phyloP scores from a whole-genome alignment of 2,329 filamentous ascomycete species.

The Hypomyces perniciosus region DNA sequence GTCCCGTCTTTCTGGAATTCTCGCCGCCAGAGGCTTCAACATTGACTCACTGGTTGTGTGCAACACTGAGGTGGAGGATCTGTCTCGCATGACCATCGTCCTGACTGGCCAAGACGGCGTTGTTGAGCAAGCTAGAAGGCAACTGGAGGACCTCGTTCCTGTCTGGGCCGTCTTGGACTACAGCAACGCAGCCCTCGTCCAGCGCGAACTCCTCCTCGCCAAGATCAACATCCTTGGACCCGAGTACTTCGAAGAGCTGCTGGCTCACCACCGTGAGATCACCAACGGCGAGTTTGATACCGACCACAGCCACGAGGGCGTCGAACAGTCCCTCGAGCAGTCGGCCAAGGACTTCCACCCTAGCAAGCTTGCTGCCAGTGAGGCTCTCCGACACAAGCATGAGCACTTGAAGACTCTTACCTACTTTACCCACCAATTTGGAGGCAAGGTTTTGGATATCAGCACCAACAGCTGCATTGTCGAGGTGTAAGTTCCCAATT shows the following conservation, averaged over 20 bases:
- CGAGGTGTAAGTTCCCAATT: slow-evolving; percentile 65
- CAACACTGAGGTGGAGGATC: slow-evolving; percentile 92
- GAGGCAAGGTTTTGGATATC: slow-evolving; percentile 95
- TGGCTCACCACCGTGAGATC: slow-evolving; percentile 93
- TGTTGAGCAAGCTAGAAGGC: slow-evolving; percentile 90
- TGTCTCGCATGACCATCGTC: slow-evolving; percentile 98
- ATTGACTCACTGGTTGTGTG: slow-evolving; percentile 98
- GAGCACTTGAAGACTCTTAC: slow-evolving; percentile 96
- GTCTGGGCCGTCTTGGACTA: slow-evolving; percentile 99
- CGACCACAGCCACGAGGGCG: slow-evolving; percentile 38
- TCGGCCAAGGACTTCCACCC: slow-evolving; percentile 74
- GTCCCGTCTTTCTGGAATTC: slow-evolving; percentile 90
- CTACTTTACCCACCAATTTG: slow-evolving; percentile 94
- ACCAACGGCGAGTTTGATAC: slow-evolving; percentile 39
- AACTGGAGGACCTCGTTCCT: slow-evolving; percentile 92
- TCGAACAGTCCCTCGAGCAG: slow-evolving; percentile 38
- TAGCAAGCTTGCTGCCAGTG: slow-evolving; percentile 73
- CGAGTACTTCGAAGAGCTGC: slow-evolving; percentile 96
- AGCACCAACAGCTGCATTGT: slow-evolving; percentile 98
- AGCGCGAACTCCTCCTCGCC: slow-evolving; percentile 89
- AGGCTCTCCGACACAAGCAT: slow-evolving; percentile 93
- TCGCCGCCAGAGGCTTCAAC: slow-evolving; percentile 96
- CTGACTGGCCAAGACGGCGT: slow-evolving; percentile 93
- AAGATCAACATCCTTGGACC: slow-evolving; percentile 96
- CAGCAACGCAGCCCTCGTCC: slow-evolving; percentile 83